Percentiles rank a stretch among this genome's conserved stretches.
Conservation (phyloP, 306 rosid genomes). For the Sesbania bispinosa region DNA sequence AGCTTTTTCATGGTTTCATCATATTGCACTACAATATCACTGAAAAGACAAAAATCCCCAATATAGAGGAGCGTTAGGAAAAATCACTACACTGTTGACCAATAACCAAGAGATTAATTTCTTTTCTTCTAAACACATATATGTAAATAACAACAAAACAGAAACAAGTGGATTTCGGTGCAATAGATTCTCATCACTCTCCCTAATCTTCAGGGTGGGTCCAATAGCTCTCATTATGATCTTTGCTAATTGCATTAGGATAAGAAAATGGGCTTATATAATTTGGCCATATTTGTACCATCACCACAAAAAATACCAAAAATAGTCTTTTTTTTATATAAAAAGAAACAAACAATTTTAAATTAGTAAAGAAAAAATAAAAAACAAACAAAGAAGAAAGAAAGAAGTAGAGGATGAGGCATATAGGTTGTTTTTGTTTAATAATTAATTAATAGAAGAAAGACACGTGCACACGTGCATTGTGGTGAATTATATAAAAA, state of each 20-base stretch:
- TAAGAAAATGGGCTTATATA: constrained; percentile 25
- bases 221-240: constrained; percentile 46
- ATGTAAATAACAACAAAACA: constrained; percentile 14
- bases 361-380: no score
- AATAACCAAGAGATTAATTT: constrained; percentile 13
- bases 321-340: no score
- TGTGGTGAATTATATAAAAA: no score
- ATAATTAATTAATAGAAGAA: no score
- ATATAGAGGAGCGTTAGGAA: neutral
- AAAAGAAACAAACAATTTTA: no score
- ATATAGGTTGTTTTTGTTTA: no score
- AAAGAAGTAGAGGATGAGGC: no score
- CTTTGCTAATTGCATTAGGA: constrained; percentile 40
- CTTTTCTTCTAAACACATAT: no score
- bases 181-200: constrained; percentile 25
- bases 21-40: constrained; percentile 56
- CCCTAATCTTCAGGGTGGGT: constrained; percentile 54
- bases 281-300: constrained; percentile 13
- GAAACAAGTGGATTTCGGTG: constrained; percentile 15
- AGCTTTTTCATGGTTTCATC: constrained; percentile 61
- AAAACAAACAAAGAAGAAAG: no score
- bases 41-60: constrained; percentile 22
- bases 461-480: no score
- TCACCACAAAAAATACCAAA: constrained; percentile 20
- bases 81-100: neutral